Conservation (phyloP, 2,329 filamentous ascomycete species). For the Colletotrichum orbiculare region DNA sequence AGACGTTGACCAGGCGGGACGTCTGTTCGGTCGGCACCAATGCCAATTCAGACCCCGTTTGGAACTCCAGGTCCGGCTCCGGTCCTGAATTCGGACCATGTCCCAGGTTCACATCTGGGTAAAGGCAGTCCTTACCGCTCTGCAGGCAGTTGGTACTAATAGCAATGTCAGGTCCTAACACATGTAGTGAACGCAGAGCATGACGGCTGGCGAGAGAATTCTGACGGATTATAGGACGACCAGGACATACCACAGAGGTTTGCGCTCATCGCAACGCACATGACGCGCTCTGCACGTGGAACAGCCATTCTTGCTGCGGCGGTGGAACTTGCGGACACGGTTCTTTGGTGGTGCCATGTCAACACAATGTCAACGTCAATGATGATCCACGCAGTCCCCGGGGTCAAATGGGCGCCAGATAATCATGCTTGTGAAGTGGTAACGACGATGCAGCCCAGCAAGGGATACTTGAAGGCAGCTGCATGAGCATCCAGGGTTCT, state of each 20-base stretch:
- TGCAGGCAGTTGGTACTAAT: conserved; percentile 58
- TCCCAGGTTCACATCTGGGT: conserved; percentile 30
- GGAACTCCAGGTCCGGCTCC: conserved; percentile 29
- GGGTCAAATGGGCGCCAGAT: conserved; percentile 26
- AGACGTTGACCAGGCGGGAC: conserved; percentile 17
- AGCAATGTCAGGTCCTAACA: conserved; percentile 25
- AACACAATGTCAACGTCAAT: conserved; percentile 21
- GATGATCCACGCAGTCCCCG: conserved; percentile 31
- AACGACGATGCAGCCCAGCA: conserved; percentile 15
- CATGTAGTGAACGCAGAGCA: too few relatives aligned
- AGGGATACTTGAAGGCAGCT: conserved; percentile 21
- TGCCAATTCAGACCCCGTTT: conserved; percentile 14
- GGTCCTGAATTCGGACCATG: conserved; percentile 3
- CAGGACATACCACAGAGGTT: conserved; percentile 55
- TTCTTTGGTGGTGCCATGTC: conserved; percentile 49
- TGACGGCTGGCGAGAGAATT: background rate
- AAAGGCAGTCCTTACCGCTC: conserved; percentile 55
- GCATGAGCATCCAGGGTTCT: conserved; percentile 17
- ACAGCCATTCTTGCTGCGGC: conserved; percentile 51
- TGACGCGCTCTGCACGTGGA: conserved; percentile 53
- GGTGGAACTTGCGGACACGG: conserved; percentile 51
- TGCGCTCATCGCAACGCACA: conserved; percentile 58
- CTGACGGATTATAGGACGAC: background rate
- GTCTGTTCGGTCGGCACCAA: conserved; percentile 11
- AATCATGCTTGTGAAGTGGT: conserved; percentile 32